Percentiles rank a stretch among this genome's conserved stretches.
phyloP scores from a whole-genome alignment of 2,329 filamentous ascomycete species.

The Rhinocladiella similis region DNA sequence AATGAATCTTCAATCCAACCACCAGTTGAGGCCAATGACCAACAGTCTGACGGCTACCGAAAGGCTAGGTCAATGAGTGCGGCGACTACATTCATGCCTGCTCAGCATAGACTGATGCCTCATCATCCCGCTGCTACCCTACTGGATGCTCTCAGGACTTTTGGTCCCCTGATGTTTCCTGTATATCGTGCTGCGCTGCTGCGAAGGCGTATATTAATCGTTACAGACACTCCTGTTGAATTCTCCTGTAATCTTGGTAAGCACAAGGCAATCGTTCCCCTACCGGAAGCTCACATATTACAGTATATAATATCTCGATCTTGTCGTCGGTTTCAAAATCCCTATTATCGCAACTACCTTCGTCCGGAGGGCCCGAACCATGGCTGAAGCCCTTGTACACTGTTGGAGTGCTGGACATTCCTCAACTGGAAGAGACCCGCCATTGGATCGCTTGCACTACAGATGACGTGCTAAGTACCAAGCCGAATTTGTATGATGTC shows the following conservation, averaged over 20 bases:
- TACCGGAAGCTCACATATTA: slow-evolving; percentile 4
- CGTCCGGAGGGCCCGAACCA: slow-evolving; percentile 59
- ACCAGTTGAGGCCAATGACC: neutral
- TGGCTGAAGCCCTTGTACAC: slow-evolving; percentile 83
- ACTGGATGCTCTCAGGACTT: slow-evolving; percentile 72
- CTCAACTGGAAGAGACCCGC: slow-evolving; percentile 57
- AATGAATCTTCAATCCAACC: slow-evolving; percentile 43
- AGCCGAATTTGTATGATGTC: slow-evolving; percentile 84
- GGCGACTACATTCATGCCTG: slow-evolving; percentile 40
- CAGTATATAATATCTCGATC: slow-evolving; percentile 93
- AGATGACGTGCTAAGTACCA: slow-evolving; percentile 86
- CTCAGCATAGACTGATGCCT: slow-evolving; percentile 64
- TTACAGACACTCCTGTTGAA: slow-evolving; percentile 82
- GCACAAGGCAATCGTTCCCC: slow-evolving; percentile 26
- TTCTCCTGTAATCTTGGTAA: slow-evolving; percentile 85
- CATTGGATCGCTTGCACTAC: slow-evolving; percentile 96
- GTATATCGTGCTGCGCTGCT: slow-evolving; percentile 84
- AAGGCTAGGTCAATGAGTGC: slow-evolving; percentile 44
- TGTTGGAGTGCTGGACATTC: slow-evolving; percentile 89
- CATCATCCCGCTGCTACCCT: slow-evolving; percentile 88
- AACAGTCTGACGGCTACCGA: slow-evolving; percentile 32
- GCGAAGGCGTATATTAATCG: slow-evolving; percentile 83
- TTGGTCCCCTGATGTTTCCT: slow-evolving; percentile 90
- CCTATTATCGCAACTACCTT: slow-evolving; percentile 67
- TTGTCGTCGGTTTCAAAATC: slow-evolving; percentile 82